Evolutionary conservation across 2,329 filamentous ascomycete genomes (phyloP).

Genomic region (Diaporthe australafricana): DNA sequence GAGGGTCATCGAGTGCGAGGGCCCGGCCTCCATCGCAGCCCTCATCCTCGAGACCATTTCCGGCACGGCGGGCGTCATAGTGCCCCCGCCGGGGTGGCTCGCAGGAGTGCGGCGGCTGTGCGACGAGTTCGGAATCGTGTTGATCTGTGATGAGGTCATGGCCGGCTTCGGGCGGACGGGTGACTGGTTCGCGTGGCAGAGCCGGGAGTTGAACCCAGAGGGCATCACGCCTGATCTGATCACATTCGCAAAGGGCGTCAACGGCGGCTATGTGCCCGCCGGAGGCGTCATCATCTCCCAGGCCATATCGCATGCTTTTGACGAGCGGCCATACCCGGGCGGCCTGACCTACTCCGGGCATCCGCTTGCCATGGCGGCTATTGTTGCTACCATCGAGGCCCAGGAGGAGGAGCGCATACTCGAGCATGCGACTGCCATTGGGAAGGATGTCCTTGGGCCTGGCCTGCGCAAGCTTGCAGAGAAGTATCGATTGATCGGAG

Average conservation of each 20-base stretch:
- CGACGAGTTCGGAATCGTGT: constrained; percentile 34
- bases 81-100: constrained; percentile 34
- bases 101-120: constrained; percentile 32
- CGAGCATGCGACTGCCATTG: constrained; percentile 29
- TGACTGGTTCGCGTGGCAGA: constrained; percentile 38
- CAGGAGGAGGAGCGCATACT: constrained; percentile 34
- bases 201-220: constrained; percentile 32
- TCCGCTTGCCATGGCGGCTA: constrained; percentile 37
- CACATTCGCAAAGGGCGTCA: constrained; percentile 37
- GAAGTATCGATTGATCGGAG: constrained; percentile 30
- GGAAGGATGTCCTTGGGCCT: constrained; percentile 33
- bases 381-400: constrained; percentile 34
- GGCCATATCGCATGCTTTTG: constrained; percentile 31
- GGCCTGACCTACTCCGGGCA: constrained; percentile 37
- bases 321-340: constrained; percentile 32
- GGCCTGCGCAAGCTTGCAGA: constrained; percentile 31
- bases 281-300: constrained; percentile 36
- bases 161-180: constrained; percentile 35
- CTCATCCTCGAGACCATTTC: constrained; percentile 33
- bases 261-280: constrained; percentile 35
- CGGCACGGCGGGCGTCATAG: constrained; percentile 35
- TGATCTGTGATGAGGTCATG: constrained; percentile 37
- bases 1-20: constrained; percentile 36
- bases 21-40: constrained; percentile 26
- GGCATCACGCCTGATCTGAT: constrained; percentile 31